Evolutionary conservation across 495 filamentous ascomycete genomes (phyloP).

Genomic region (Penicillium chermesinum): DNA sequence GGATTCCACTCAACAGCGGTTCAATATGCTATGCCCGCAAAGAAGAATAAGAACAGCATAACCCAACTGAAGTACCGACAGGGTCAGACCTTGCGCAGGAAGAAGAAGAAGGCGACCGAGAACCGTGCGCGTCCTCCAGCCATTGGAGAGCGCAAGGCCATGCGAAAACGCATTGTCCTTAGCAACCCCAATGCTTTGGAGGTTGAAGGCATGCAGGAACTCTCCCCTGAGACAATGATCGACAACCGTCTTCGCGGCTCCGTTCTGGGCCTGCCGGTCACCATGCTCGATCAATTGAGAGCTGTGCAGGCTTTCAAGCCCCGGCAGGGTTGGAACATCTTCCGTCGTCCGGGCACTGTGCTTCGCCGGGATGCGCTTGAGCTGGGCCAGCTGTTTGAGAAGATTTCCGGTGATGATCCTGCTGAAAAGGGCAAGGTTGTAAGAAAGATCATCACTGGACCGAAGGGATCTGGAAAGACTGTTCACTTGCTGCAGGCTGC

Average conservation of each 20-base stretch:
- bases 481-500: constrained; percentile 79
- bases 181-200: constrained; percentile 89
- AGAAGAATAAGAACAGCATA: constrained; percentile 30
- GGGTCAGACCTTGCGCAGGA: constrained; percentile 40
- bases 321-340: constrained; percentile 84
- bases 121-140: constrained; percentile 49
- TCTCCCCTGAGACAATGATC: constrained; percentile 52
- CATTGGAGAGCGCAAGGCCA: constrained; percentile 76
- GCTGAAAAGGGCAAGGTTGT: constrained; percentile 50
- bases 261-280: constrained; percentile 64
- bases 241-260: constrained; percentile 52
- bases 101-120: constrained; percentile 41
- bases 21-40: constrained; percentile 35
- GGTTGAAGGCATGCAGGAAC: constrained; percentile 57
- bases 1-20: constrained; percentile 42
- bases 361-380: constrained; percentile 70
- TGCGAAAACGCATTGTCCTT: constrained; percentile 82
- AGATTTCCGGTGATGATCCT: constrained; percentile 36
- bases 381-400: constrained; percentile 56
- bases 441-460: constrained; percentile 66
- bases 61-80: constrained; percentile 29
- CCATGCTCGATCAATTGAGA: constrained; percentile 70
- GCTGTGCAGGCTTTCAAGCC: constrained; percentile 83
- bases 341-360: constrained; percentile 70
- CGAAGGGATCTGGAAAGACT: constrained; percentile 75